phyloP scores from a whole-genome alignment of 768 basidiomycete genomes.

The Boletus huronensis region DNA sequence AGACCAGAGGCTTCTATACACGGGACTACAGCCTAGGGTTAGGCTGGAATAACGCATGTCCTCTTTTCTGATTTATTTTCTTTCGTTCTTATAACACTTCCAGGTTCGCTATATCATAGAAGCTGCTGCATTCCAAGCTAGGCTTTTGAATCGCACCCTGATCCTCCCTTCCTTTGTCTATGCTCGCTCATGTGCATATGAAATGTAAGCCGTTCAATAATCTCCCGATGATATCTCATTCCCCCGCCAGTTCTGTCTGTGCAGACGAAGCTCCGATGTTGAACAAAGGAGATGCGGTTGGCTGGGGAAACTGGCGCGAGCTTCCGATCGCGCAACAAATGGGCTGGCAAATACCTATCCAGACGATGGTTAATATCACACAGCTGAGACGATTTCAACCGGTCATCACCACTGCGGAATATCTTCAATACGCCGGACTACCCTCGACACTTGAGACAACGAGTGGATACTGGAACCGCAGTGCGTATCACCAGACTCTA shows the following conservation, averaged over 20 bases:
- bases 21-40: slow-evolving; percentile 43
- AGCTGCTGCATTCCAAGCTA: slow-evolving; percentile 37
- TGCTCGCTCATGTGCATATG: slow-evolving; percentile 41
- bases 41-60: slow-evolving; percentile 44
- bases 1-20: slow-evolving; percentile 39
- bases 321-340: slow-evolving; percentile 34
- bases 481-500: slow-evolving; percentile 21
- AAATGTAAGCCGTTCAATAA: slow-evolving; percentile 25
- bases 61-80: background rate
- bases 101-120: slow-evolving; percentile 47
- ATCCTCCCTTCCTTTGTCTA: slow-evolving; percentile 42
- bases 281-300: slow-evolving; percentile 39
- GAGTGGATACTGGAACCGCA: slow-evolving; percentile 38
- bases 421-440: slow-evolving; percentile 36
- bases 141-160: slow-evolving; percentile 38
- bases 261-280: slow-evolving; percentile 40
- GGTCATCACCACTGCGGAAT: slow-evolving; percentile 37
- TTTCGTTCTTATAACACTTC: background rate
- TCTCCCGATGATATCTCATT: background rate
- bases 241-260: slow-evolving; percentile 28
- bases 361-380: slow-evolving; percentile 39
- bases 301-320: slow-evolving; percentile 37
- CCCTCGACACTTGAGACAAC: slow-evolving; percentile 31
- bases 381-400: slow-evolving; percentile 35
- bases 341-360: slow-evolving; percentile 32